phyloP scores from a whole-genome alignment of 106 monocot genomes.

The Dioscorea zingiberensis region DNA sequence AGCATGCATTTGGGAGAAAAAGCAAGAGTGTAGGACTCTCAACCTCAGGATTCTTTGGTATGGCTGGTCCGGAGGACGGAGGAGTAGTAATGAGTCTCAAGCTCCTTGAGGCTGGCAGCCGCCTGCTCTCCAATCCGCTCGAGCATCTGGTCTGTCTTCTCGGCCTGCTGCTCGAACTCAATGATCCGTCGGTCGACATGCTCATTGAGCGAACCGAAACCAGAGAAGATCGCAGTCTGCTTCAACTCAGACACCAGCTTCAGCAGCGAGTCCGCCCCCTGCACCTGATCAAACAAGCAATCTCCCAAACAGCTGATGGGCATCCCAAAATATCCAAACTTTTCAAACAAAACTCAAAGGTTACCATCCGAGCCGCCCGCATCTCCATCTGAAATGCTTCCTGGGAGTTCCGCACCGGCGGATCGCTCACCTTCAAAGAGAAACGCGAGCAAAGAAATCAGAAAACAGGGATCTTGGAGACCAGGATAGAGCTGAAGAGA shows the following conservation, averaged over 20 bases:
- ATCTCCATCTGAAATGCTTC: conserved; percentile 97
- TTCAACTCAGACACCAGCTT: conserved; percentile 90
- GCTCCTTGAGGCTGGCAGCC: conserved; percentile 73
- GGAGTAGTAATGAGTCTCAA: conserved; percentile 83
- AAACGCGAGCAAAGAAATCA: not conserved
- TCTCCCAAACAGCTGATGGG: not conserved
- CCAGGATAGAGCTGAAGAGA: not conserved
- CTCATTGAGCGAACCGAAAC: conserved; percentile 75
- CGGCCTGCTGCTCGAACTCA: conserved; percentile 62
- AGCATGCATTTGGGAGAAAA: too few species aligned
- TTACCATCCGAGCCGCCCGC: conserved; percentile 74
- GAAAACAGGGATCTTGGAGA: not conserved
- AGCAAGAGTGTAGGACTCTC: not conserved
- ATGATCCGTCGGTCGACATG: conserved; percentile 62
- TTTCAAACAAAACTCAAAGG: not conserved
- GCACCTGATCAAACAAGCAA: conserved; percentile 36
- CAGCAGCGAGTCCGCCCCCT: conserved; percentile 74
- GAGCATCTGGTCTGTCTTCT: conserved; percentile 47
- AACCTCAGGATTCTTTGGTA: conserved; percentile 1
- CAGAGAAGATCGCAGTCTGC: conserved; percentile 90
- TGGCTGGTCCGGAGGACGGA: conserved; percentile 32
- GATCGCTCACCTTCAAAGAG: conserved; percentile 61
- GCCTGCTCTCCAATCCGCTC: conserved; percentile 80
- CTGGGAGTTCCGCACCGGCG: conserved; percentile 80
- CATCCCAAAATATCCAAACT: too few species aligned